Evolutionary conservation across 176 grass and related monocot genomes (phyloP).

Genomic region (Eragrostis curvula): DNA sequence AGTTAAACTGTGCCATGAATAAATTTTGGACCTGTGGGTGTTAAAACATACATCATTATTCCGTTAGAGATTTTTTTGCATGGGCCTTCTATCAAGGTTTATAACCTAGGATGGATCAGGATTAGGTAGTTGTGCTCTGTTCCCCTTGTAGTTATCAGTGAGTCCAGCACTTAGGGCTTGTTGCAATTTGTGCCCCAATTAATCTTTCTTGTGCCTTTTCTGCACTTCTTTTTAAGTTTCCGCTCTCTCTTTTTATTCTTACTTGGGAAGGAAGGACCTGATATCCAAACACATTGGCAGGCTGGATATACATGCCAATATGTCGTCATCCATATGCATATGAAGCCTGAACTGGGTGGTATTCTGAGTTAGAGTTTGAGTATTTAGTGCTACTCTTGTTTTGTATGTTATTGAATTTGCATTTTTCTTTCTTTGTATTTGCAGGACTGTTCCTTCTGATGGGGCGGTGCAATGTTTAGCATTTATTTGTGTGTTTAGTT

Average conservation of each 20-base stretch:
- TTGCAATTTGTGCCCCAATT: too few species aligned
- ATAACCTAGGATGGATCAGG: too few species aligned
- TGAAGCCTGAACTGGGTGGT: constrained; percentile 43
- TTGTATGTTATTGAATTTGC: constrained; percentile 43
- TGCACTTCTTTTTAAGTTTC: background rate
- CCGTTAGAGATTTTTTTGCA: too few species aligned
- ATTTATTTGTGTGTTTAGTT: constrained; percentile 11
- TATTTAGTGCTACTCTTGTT: constrained; percentile 3
- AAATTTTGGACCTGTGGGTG: too few species aligned
- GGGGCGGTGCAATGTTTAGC: constrained; percentile 39
- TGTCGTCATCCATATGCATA: constrained; percentile 39
- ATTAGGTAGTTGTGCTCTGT: too few species aligned
- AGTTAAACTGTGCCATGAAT: too few species aligned
- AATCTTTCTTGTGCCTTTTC: too few species aligned
- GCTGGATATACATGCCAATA: constrained; percentile 39
- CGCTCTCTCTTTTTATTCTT: background rate
- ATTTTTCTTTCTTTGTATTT: constrained; percentile 40
- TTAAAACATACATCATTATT: too few species aligned
- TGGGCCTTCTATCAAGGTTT: too few species aligned
- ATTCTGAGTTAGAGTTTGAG: constrained; percentile 38
- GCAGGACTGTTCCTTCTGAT: constrained; percentile 55
- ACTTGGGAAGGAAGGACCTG: constrained; percentile 27
- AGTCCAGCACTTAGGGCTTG: too few species aligned
- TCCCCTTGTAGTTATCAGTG: too few species aligned
- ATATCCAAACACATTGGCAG: constrained; percentile 51